Base-by-base conservation (phyloP, 2,329 filamentous ascomycete genomes). In the Madurella fahalii region DNA sequence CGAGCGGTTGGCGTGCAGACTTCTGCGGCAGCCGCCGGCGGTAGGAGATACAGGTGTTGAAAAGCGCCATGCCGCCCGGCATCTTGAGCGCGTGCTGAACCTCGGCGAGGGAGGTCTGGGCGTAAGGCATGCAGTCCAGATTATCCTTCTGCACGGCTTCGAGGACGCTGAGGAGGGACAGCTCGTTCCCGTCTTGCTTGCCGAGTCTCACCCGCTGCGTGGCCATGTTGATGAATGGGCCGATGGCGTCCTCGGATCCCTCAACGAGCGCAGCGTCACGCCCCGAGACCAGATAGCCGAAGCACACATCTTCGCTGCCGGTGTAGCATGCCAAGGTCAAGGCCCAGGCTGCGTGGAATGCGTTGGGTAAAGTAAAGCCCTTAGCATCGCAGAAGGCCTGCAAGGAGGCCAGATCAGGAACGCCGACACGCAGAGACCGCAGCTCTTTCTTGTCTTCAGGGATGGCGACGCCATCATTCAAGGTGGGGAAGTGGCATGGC, bases 331-430 rank as follows among this genome's bases (percentile, higher is more conserved):
- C 68, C 20, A 74, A 55, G 2, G 68, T 68, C 16, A 74, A 50
- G 1, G 66, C 71, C 72, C 72, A 74, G 5, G 72, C 71, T 1
- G 68, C 65, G 40, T 72, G 70, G 54, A 74, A 67, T 0, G 72
- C 70, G 54, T 78, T 79, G 2, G 77, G 72, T 2, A 79, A 52
- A 0, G 78, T 81, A 16, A 79, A 66, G 4, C 72, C 72, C 46
- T 71, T 65, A 7, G 65, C 60, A 40, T 74, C 72, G 57, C 77
- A 80, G 9, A 69, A 64, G 0, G 18, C 51, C 42, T 72, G 71
- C 1, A 77, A 63, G 5, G 63, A 63, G 0, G 48, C 25, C 16
- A 73, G 49, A 12, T 18, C 16, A 17, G 58, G 46, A n/a, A 62
- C 32, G 2, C 43, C 25, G 41, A 65, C 48, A n/a, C 58, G 56